Evolutionary conservation across 1,284 basidiomycete species (phyloP), one percentile per base, ranked within the genome.

Genomic region (Fomitiporia mediterranea): DNA sequence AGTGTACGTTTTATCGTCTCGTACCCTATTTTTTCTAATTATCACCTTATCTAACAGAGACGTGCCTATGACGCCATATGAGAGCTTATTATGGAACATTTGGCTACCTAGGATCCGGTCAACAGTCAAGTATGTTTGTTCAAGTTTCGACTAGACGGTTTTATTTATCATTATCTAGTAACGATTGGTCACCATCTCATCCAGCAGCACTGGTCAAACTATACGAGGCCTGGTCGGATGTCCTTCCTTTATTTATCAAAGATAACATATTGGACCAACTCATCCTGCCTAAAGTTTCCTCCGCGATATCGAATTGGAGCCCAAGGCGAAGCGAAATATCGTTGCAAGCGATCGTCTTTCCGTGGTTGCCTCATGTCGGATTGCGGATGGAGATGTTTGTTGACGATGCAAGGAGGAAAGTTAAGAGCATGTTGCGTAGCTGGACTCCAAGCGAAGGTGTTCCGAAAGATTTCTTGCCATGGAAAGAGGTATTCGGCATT

Each of bases 211-310:
- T 86, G 3, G 83, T 98, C 30, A 82, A 81, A 37, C 74, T 99
- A 1, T 89, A 94, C 67, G 91, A 97, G 68, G 79, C 85, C 0
- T 99, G 97, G 97, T 82, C 84, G 2, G 77, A 82, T 0, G 82
- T 97, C 53, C 77, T 99, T 1, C 97, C 97, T 0, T 77, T 78
- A 0, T 99, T 98, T 71, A 86, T 99, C 60, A 82, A 82, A 43
- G 96, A 99, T 72, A 99, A 99, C 67, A 76, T 99, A 56, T 80
- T 98, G 56, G 94, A 98, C 66, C 97, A 99, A 69, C 84, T 99
- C 27, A 79, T 99, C 40, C 73, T 99, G 15, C 97, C 97, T 1
- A 98, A 98, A 70, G 79, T 99, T 2, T 80, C 84, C 40, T 83
- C 85, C 53, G 84, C 92, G 1, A 82, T 99, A n/a, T 78, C 83